phyloP scores from a whole-genome alignment of 306 rosid species.

The Fagus crenata region DNA sequence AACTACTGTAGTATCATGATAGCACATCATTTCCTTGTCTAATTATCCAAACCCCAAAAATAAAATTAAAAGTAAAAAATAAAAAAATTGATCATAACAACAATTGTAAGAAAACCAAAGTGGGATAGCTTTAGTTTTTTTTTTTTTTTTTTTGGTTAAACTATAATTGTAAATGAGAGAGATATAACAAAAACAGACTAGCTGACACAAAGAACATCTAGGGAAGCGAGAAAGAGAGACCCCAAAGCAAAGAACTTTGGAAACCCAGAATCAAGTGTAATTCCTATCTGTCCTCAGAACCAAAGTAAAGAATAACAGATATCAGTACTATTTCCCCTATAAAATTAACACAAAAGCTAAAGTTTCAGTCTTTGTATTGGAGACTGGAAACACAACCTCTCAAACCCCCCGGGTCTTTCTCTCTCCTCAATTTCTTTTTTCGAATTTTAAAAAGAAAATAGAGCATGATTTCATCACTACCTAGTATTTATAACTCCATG shows the following conservation, averaged over 20 bases:
- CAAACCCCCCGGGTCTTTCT: constrained; percentile 14
- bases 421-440: constrained; percentile 15
- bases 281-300: constrained; percentile 55
- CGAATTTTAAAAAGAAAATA: constrained; percentile 11
- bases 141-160: background rate
- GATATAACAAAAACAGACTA: constrained; percentile 19
- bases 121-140: constrained; percentile 30
- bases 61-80: no score
- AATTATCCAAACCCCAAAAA: background rate
- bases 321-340: constrained; percentile 58
- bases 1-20: background rate
- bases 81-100: background rate
- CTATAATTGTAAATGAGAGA: background rate
- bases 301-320: constrained; percentile 72
- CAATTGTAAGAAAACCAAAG: constrained; percentile 27
- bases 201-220: constrained; percentile 71
- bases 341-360: constrained; percentile 70
- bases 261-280: constrained; percentile 55
- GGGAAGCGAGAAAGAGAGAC: constrained; percentile 79
- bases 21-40: background rate
- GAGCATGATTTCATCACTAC: constrained; percentile 69
- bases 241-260: constrained; percentile 57
- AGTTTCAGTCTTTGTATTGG: constrained; percentile 91
- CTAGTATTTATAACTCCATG: constrained; percentile 57
- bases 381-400: constrained; percentile 83